Conservation (phyloP, 306 rosid species). For the Trifolium repens region DNA sequence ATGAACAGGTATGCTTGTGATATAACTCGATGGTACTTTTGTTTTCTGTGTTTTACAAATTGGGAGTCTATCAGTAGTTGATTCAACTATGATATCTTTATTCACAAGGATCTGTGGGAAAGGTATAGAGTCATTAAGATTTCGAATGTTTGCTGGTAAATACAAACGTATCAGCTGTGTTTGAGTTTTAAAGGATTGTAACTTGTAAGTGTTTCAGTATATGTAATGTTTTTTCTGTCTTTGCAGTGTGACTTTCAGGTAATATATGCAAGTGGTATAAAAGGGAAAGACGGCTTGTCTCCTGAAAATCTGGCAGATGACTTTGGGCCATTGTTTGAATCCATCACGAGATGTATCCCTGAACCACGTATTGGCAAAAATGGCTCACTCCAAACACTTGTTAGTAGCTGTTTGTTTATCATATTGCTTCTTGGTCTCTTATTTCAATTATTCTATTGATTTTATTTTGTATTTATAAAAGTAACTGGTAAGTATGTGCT, state of each 20-base stretch:
- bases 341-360: slow-evolving; percentile 96
- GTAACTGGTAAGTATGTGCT: not conserved
- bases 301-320: slow-evolving; percentile 89
- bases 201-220: slow-evolving; percentile 14
- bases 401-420: slow-evolving; percentile 55
- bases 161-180: slow-evolving; percentile 24
- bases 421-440: slow-evolving; percentile 11
- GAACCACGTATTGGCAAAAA: slow-evolving; percentile 91
- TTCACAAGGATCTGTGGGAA: slow-evolving; percentile 24
- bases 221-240: slow-evolving; percentile 38
- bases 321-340: slow-evolving; percentile 96
- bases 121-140: slow-evolving; percentile 22
- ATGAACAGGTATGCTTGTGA: slow-evolving; percentile 72
- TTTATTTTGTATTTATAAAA: not conserved
- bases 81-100: slow-evolving; percentile 15
- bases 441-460: slow-evolving; percentile 14
- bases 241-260: slow-evolving; percentile 93
- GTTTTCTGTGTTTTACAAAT: not conserved
- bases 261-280: slow-evolving; percentile 96
- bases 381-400: slow-evolving; percentile 97
- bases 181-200: slow-evolving; percentile 13
- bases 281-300: slow-evolving; percentile 90
- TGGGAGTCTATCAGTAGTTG: not conserved
- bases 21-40: slow-evolving; percentile 36
- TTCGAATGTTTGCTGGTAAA: slow-evolving; percentile 12